Conservation (phyloP, 305 asterid genomes). For the Solanum hybrid region DNA sequence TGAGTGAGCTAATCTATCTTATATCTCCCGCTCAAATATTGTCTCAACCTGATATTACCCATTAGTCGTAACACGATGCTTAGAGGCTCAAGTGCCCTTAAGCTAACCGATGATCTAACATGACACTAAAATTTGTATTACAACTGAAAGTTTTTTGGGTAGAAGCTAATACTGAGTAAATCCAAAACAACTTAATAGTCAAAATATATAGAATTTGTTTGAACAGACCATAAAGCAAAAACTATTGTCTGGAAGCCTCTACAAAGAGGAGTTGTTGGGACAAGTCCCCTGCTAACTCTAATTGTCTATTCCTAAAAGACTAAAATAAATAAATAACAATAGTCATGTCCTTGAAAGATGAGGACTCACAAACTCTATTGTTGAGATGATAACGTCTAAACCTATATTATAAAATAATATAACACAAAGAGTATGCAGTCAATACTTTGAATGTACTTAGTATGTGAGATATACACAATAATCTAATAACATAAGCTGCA, state of each 20-base stretch:
- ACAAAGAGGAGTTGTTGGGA: neutral
- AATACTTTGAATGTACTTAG: neutral
- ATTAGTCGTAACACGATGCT: neutral
- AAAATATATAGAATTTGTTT: neutral
- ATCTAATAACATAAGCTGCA: too few relatives aligned
- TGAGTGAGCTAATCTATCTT: neutral
- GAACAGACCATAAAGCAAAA: neutral
- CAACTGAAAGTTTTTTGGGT: too few relatives aligned
- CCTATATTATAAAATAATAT: neutral
- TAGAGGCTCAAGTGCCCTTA: neutral
- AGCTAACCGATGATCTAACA: too few relatives aligned
- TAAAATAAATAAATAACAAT: neutral
- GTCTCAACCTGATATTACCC: neutral
- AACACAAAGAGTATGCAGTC: neutral
- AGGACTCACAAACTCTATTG: neutral
- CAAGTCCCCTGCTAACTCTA: neutral
- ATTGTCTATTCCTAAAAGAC: neutral
- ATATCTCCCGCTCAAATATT: neutral
- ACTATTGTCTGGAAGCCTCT: neutral
- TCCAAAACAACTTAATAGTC: neutral
- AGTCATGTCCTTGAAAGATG: neutral
- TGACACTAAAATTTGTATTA: too few relatives aligned
- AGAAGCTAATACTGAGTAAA: neutral
- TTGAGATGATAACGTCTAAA: neutral
- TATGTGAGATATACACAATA: neutral